Conservation (phyloP, 2,329 filamentous ascomycete genomes). For the Penicillium sp. region DNA sequence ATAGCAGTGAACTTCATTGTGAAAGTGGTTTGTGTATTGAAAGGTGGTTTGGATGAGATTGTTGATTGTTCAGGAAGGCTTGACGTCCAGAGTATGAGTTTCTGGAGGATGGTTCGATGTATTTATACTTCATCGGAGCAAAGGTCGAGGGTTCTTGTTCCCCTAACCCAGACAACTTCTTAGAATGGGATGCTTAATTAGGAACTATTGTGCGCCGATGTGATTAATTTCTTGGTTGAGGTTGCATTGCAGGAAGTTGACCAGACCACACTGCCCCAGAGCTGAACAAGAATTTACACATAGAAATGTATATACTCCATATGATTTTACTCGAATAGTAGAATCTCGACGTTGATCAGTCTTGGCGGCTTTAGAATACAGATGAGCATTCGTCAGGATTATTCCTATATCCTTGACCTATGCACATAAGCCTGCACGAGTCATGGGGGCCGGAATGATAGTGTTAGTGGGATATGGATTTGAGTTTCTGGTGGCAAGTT, state of each 20-base stretch:
- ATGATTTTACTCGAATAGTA: background rate
- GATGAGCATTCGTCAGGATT: background rate
- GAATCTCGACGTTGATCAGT: background rate
- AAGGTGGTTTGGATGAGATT: background rate
- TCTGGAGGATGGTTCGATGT: background rate
- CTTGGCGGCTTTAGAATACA: background rate
- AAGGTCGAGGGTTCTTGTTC: background rate
- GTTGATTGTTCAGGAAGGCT: background rate
- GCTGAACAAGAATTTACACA: background rate
- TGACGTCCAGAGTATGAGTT: conserved; percentile 2
- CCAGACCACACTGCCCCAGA: background rate
- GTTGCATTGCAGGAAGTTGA: background rate
- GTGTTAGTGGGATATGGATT: too few species aligned
- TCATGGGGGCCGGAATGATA: background rate
- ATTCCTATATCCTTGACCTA: background rate
- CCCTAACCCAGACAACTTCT: too few species aligned
- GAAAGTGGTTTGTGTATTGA: background rate
- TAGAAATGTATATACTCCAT: background rate
- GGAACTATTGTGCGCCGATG: background rate
- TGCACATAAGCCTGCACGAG: background rate
- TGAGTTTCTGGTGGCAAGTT: too few species aligned
- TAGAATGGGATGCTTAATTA: background rate
- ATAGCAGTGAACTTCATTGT: conserved; percentile 14
- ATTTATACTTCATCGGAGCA: conserved; percentile 5
- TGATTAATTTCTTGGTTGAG: background rate